Evolutionary conservation across 495 filamentous ascomycete genomes (phyloP), one percentile per base, ranked within the genome.

Genomic region (Podospora fimiseda): DNA sequence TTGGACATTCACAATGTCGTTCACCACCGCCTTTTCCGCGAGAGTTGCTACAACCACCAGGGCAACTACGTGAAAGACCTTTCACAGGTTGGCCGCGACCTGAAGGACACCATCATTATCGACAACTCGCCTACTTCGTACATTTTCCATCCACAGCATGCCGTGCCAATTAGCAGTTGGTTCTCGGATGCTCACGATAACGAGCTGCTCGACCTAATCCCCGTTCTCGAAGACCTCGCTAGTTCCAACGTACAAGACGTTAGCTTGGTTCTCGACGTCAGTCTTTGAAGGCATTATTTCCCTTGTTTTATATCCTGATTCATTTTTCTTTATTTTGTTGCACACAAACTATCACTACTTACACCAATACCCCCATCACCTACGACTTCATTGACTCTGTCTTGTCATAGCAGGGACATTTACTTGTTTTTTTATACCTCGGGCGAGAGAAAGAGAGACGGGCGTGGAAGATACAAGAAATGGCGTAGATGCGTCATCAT

Each of bases 121-220:
- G 93, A 99, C 74, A 99, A 99, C 71, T 97, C 93, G 19, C 94
- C 93, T 15, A 99, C 94, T 14, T 96, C 91, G 18, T 99, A 99
- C 72, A 97, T 97, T 63, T 99, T 99, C 77, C 93, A 99, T 61
- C 93, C 94, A 13, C 92, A 99, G 74, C 93, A 99, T 70, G 93
- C 93, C 52, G 93, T 99, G 42, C 93, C 93, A 19, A 99, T 99
- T 73, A 96, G 92, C 80, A 96, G 92, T 79, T 99, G 93, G 93
- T 99, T 99, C 76, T 96, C 91, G 62, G 93, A 99, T 74, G 93
- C 94, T 51, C 93, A 99, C 71, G 93, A 99, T 75, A 99, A 99
- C 70, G 93, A 99, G 77, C 81, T 99, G 53, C 78, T 99, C 61
- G 93, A 99, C 66, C 77, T 99, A 55, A 99, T 99, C 65, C 93